A percentile compares a stretch with the other conserved stretches of the same genome.
These are phyloP conservation scores for Saturnispora mendoncae DNA, from an alignment of 805 yeast genomes.

Conservation along the genomic window DNA sequence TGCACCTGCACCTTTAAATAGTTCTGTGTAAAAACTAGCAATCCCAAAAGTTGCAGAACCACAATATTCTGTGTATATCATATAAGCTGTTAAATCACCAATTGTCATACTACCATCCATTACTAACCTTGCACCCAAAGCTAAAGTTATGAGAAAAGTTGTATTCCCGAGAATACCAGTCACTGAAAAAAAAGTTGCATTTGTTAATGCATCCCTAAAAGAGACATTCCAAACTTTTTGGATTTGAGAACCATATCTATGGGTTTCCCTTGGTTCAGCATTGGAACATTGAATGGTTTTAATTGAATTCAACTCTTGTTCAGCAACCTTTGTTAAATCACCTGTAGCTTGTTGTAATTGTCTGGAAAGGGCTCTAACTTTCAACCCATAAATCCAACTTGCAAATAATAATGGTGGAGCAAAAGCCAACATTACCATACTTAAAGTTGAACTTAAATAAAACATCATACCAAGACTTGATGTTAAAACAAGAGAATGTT, in stretches of 20 bases:
- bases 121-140: slow-evolving; percentile 76
- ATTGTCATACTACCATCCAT: slow-evolving; percentile 63
- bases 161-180: slow-evolving; percentile 81
- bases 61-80: slow-evolving; percentile 92
- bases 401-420: slow-evolving; percentile 81
- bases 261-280: slow-evolving; percentile 73
- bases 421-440: slow-evolving; percentile 65
- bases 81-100: slow-evolving; percentile 86
- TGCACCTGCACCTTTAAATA: slow-evolving; percentile 97
- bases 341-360: slow-evolving; percentile 82
- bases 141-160: slow-evolving; percentile 65
- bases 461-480: slow-evolving; percentile 91
- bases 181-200: slow-evolving; percentile 70
- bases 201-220: slow-evolving; percentile 68
- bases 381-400: slow-evolving; percentile 75
- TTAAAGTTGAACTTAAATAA: slow-evolving; percentile 68
- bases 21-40: slow-evolving; percentile 84
- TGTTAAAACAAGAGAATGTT: slow-evolving; percentile 70
- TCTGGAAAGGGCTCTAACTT: slow-evolving; percentile 66
- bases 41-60: slow-evolving; percentile 88
- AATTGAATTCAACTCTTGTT: slow-evolving; percentile 80
- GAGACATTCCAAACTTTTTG: slow-evolving; percentile 61
- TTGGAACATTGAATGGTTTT: slow-evolving; percentile 86
- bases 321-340: slow-evolving; percentile 79
- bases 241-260: slow-evolving; percentile 64